Base-by-base conservation (phyloP, 257 asterid genomes). In the Nicotiana otophora region DNA sequence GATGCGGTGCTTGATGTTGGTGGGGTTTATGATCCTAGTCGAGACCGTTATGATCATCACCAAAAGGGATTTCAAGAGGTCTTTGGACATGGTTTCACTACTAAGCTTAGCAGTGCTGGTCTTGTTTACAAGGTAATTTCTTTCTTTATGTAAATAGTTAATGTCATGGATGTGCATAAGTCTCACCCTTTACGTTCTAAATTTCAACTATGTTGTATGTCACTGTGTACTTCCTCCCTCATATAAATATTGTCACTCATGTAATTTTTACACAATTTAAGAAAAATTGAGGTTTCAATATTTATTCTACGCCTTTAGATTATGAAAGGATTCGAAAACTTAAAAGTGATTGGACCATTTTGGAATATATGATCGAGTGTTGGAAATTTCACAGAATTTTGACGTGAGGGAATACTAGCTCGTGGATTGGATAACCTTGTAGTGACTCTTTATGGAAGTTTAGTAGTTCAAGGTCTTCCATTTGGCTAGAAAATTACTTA, bases 1-100 rank as follows among this genome's bases (percentile, higher is more conserved):
- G 87, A 88, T 77, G 90, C 90, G 3, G 89, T 86, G 64, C 86
- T 88, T 36, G 92, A 89, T 61, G 89, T 86, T 77, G 90, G 88
- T 8, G 91, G 90, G 36, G 86, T 86, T 5, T 89, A 83, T 62
- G 92, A 88, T 33, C 85, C 89, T 75, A 88, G 81, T 55, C 81
- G 77, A 75, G 89, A 87, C 70, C 86, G 91, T 6, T 89, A 83
- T 65, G 89, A 89, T 87, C 92, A 87, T 85, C 88, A 82, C 67
- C 84, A 85, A 72, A 78, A 85, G 63, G 84, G 86, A 46, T 85
- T 85, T 82, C 62, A 51, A 16, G 84, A 82, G 66, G 82, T 67
- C 77, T 82, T 82, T 79, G 86, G 85, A 67, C 78, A 85, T 80
- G 88, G 86, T 5, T 82, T 61, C 62, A 61, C 86, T 72, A 67